Conservation (phyloP, 75 land plant genomes). For the Chamaecyparis obtusa region DNA sequence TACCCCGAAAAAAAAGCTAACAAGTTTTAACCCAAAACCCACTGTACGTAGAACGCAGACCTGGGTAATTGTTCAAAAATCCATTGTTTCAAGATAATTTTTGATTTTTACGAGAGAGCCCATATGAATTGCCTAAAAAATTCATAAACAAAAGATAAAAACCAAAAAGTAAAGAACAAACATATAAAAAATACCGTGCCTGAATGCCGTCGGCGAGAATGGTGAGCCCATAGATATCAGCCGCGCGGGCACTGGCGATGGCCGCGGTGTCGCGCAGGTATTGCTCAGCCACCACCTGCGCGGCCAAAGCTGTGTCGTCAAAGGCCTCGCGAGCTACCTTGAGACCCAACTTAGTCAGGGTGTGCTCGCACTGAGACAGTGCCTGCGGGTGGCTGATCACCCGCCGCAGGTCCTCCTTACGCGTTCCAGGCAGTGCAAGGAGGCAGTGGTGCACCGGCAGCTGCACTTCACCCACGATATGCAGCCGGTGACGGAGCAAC, state of each 20-base stretch:
- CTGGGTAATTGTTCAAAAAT: no score
- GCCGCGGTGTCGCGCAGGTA: constrained; percentile 63
- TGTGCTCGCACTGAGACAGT: constrained; percentile 42
- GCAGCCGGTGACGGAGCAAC: constrained; percentile 34
- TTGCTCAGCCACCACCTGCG: constrained; percentile 46
- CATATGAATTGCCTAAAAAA: no score
- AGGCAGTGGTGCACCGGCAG: constrained; percentile 47
- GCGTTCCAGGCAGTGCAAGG: constrained; percentile 32
- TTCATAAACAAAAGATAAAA: no score
- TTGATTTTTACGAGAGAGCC: no score
- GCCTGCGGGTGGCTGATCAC: constrained; percentile 55
- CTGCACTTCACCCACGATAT: constrained; percentile 47
- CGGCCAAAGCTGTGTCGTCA: constrained; percentile 47
- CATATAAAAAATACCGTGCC: neutral
- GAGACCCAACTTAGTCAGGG: constrained; percentile 28
- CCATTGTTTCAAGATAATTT: no score
- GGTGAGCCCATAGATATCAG: constrained; percentile 57
- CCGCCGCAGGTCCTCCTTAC: constrained; percentile 21
- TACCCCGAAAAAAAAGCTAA: no score
- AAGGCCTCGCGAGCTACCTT: constrained; percentile 39
- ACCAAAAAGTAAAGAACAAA: neutral
- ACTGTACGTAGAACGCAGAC: no score
- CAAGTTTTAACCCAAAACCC: no score
- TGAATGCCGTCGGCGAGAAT: constrained; percentile 58
- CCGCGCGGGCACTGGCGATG: constrained; percentile 57